These are phyloP conservation scores for Aspergillus indologenus DNA, from an alignment of 495 filamentous ascomycete species.

Conservation along the genomic window DNA sequence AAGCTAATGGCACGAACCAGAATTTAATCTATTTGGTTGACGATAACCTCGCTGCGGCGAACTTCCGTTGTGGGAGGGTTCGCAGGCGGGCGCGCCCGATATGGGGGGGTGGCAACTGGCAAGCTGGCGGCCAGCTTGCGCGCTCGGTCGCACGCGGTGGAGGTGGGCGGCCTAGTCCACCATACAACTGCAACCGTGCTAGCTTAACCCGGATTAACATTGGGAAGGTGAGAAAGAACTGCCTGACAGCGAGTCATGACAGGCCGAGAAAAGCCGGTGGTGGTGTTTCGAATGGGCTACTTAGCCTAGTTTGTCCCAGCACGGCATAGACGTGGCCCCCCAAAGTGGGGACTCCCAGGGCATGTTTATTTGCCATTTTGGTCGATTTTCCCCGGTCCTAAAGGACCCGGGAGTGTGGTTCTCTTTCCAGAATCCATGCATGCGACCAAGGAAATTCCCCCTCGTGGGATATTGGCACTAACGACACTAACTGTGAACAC, in stretches of 20 bases:
- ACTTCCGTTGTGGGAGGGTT: neutral
- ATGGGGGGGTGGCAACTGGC: neutral
- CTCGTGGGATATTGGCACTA: neutral
- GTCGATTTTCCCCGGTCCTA: neutral
- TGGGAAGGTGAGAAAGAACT: neutral
- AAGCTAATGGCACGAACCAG: neutral
- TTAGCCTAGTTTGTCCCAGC: too few species aligned
- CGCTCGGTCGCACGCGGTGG: neutral
- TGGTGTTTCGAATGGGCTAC: too few species aligned
- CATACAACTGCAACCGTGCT: neutral
- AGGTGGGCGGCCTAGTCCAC: neutral
- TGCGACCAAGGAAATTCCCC: neutral
- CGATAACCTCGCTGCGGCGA: neutral
- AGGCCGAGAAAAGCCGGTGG: neutral
- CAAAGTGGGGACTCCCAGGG: too few species aligned
- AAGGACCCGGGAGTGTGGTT: neutral
- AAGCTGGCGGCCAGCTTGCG: neutral
- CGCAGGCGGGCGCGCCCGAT: too few species aligned
- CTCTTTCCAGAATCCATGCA: neutral
- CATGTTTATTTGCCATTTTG: neutral
- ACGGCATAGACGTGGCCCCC: too few species aligned
- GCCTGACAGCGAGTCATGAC: neutral
- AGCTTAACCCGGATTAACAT: neutral
- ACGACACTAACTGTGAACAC: neutral
- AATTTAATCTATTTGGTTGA: neutral